Evolutionary conservation across 169 alveolate species (phyloP).

Genomic region (Cryptosporidium canis): DNA sequence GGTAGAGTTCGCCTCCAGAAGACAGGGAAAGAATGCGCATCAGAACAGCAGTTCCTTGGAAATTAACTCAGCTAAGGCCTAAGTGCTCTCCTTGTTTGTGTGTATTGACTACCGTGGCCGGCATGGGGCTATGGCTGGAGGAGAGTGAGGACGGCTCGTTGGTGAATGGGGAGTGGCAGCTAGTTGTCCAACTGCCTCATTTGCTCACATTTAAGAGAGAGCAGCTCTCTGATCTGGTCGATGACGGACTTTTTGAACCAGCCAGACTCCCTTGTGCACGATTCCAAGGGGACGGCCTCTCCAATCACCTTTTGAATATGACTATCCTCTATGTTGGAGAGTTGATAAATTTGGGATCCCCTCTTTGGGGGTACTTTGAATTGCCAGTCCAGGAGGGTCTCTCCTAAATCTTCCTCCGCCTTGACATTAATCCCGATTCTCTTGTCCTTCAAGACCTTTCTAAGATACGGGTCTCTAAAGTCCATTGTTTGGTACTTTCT

Average conservation of each 20-base stretch:
- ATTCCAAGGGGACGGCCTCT: conserved; percentile 75
- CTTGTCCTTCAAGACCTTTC: conserved; percentile 72
- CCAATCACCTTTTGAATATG: conserved; percentile 74
- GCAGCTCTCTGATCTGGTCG: conserved; percentile 75
- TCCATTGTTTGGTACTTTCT: conserved; percentile 79
- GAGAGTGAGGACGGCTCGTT: background rate
- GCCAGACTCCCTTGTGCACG: conserved; percentile 78
- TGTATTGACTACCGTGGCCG: background rate
- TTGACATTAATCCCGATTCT: conserved; percentile 34
- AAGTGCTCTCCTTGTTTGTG: background rate
- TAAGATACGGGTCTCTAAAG: conserved; percentile 75
- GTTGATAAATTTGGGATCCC: conserved; percentile 77
- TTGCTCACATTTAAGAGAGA: conserved; percentile 77
- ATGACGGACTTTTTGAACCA: conserved; percentile 77
- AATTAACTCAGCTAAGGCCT: background rate
- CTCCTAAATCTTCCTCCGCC: conserved; percentile 50
- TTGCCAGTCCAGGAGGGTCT: conserved; percentile 58
- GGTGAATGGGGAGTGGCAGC: background rate
- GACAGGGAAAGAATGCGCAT: conserved; percentile 4
- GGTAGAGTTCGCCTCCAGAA: conserved; percentile 63
- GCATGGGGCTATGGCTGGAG: background rate
- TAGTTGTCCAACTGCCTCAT: conserved; percentile 72
- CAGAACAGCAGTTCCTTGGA: conserved; percentile 14
- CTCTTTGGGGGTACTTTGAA: conserved; percentile 78
- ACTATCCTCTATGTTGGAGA: conserved; percentile 76